Percentiles rank a stretch among this genome's conserved stretches.
Evolutionary conservation across 208 protist genomes (phyloP).

Genomic region (Vickermania ingenoplastis): DNA sequence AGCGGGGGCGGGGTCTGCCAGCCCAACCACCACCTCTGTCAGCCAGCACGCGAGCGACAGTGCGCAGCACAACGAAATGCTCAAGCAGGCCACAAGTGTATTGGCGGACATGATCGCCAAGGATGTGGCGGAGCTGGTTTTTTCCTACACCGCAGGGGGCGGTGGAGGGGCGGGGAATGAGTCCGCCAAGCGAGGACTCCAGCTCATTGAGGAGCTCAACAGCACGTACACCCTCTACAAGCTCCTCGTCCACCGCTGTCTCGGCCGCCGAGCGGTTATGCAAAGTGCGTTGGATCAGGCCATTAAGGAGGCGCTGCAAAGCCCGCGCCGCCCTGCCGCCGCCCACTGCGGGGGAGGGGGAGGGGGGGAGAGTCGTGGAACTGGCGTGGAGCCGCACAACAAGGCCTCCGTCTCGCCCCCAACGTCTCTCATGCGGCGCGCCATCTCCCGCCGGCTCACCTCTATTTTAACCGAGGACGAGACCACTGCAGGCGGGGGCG

Average conservation of each 20-base stretch:
- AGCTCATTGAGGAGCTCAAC: constrained; percentile 22
- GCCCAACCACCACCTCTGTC: too few species aligned
- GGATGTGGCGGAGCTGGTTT: background rate
- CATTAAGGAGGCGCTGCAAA: constrained; percentile 17
- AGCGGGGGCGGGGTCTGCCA: too few species aligned
- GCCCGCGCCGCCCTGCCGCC: background rate
- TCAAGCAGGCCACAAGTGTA: background rate
- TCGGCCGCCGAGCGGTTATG: constrained; percentile 25
- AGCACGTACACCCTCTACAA: constrained; percentile 15
- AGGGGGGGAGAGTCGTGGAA: background rate
- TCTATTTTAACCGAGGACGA: background rate
- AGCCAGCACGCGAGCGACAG: too few species aligned
- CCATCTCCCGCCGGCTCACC: background rate
- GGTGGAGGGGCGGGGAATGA: too few species aligned
- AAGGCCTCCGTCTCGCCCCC: background rate
- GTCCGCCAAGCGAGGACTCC: background rate
- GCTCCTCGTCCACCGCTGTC: constrained; percentile 24
- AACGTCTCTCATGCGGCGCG: background rate
- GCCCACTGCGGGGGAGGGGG: too few species aligned
- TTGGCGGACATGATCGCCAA: background rate
- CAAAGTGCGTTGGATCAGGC: constrained; percentile 30
- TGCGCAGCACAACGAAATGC: too few species aligned
- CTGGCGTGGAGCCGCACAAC: background rate
- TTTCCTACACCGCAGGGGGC: background rate
- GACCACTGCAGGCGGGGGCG: too few species aligned